Evolutionary conservation across 2,329 filamentous ascomycete genomes (phyloP), one percentile per base, ranked within the genome.

Genomic region (Pestalotiopsis fici): DNA sequence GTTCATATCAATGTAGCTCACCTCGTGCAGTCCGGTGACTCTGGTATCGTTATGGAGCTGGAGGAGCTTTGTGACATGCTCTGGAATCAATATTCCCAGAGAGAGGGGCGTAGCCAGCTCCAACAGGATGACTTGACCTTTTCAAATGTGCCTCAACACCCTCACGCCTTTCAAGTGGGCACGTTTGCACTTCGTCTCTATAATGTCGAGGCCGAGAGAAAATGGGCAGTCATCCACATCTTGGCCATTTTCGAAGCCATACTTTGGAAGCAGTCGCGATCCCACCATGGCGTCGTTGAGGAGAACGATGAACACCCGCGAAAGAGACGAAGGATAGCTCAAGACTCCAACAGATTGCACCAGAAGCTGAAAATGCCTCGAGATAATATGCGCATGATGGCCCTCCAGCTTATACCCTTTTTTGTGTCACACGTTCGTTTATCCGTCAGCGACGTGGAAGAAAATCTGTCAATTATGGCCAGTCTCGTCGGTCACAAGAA

Each of bases 71-170:
- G 90, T 39, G 90, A 94, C 57, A 83, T 86, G 3, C 80, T 99
- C n/a, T 91, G 91, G 82, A 81, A 82, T 9, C 95, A 98, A 74
- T 98, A 98, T 78, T 85, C 88, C 3, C 90, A 85, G 70, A 87
- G 94, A 68, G 84, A 89, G 43, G 89, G 92, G 60, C 88, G 89
- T 67, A 90, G 93, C 60, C 88, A 91, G 47, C 83, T 98, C 12
- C 91, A 94, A 70, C 80, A 97, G n/a, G 89, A 93, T 68, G 93
- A 98, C 73, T 76, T 98, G 28, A 81, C 85, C 0, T 92, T 93
- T 70, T 75, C 85, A 59, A 71, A 83, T 71, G 76, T 84, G 74
- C 72, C 76, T 74, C 74, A 82, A 75, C 75, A 83, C 70, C 67
- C 72, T 65, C 79, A 83, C 72, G 83, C 79, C 71, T 87, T 86